Conservation (phyloP, 169 alveolate genomes). For the Eimeria zaria region DNA sequence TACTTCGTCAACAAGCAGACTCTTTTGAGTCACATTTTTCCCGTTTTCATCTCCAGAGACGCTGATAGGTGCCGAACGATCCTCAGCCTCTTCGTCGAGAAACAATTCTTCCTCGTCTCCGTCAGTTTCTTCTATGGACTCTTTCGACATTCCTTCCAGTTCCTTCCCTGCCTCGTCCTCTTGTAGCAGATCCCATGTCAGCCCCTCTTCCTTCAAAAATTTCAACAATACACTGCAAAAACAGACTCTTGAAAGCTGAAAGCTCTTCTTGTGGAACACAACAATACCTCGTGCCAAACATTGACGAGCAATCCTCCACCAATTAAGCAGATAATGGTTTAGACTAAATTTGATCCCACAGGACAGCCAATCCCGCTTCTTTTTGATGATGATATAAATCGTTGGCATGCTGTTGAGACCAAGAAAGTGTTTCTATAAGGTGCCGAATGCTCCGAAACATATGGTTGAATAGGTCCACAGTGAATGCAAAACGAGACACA, state of each 20-base stretch:
- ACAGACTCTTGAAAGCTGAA: not conserved
- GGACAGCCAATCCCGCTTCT: not conserved
- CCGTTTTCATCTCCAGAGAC: not conserved
- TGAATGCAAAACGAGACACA: not conserved
- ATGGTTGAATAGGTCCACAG: not conserved
- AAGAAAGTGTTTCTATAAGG: not conserved
- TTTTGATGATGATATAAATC: not conserved
- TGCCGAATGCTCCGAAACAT: not conserved
- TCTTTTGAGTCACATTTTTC: not conserved
- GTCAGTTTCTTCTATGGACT: not conserved
- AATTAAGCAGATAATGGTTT: not conserved
- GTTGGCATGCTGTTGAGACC: not conserved
- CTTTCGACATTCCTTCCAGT: not conserved
- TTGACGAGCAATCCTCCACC: not conserved
- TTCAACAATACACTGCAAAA: not conserved
- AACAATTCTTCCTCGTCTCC: not conserved
- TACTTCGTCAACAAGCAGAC: conserved; percentile 31
- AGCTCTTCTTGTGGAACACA: not conserved
- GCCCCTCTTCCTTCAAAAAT: conserved; percentile 39
- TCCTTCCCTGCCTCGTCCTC: conserved; percentile 20
- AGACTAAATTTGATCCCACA: not conserved
- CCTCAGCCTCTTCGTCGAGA: not conserved
- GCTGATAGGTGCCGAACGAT: not conserved
- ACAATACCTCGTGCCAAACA: not conserved
- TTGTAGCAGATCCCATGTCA: conserved; percentile 38